Percentiles rank a stretch among this genome's conserved stretches.
phyloP scores from a whole-genome alignment of 441 rosid genomes.

The Viola pubescens region DNA sequence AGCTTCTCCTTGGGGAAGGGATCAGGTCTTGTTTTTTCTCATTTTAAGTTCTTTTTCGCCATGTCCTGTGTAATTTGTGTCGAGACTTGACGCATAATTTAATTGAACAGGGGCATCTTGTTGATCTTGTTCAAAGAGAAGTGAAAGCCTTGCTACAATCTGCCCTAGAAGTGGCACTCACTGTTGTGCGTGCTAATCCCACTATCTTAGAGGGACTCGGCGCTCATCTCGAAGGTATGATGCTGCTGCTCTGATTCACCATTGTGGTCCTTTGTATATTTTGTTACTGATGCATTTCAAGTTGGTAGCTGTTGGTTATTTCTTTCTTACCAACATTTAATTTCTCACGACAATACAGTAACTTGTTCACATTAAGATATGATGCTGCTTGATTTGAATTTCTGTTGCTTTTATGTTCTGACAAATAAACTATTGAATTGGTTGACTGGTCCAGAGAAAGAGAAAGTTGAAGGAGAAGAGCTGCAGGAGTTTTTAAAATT shows the following conservation, averaged over 20 bases:
- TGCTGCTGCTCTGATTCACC: conserved; percentile 1
- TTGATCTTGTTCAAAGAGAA: conserved; percentile 92
- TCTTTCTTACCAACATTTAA: background rate
- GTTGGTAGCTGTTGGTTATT: background rate
- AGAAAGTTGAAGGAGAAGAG: conserved; percentile 95
- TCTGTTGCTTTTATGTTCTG: background rate
- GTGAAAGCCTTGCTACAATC: conserved; percentile 73
- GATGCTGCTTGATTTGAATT: background rate
- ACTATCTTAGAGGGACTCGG: conserved; percentile 87
- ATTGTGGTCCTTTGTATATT: background rate
- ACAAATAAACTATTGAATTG: background rate
- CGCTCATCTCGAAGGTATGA: conserved; percentile 85
- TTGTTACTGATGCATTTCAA: background rate
- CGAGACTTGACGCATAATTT: conserved; percentile 18
- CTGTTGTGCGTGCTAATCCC: conserved; percentile 83
- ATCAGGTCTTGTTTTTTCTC: conserved; percentile 48
- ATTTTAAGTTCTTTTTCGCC: conserved; percentile 3
- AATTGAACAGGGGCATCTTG: conserved; percentile 70
- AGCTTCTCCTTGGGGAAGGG: conserved; percentile 71
- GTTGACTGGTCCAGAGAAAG: conserved; percentile 47
- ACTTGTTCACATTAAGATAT: background rate
- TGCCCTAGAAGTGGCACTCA: conserved; percentile 70
- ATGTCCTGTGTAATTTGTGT: background rate
- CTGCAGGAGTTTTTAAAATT: conserved; percentile 69
- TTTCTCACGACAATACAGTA: background rate